These are phyloP conservation scores for Nigrospora oryzae DNA, from an alignment of 2,329 filamentous ascomycete species.

Conservation along the genomic window DNA sequence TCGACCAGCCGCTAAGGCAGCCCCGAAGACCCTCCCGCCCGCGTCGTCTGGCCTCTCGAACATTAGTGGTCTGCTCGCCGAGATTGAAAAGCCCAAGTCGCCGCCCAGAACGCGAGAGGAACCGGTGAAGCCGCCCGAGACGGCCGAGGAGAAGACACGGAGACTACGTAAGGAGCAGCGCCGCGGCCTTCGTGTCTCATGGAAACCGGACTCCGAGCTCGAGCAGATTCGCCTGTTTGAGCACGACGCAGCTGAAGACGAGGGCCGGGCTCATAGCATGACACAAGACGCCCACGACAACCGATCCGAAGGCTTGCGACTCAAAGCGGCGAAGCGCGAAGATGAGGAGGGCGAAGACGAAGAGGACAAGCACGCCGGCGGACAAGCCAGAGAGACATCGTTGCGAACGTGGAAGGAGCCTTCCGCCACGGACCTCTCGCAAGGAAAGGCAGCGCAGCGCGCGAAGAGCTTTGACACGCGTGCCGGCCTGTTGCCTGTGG, in stretches of 20 bases:
- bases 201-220: slow-evolving; percentile 59
- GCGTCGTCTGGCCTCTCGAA: slow-evolving; percentile 32
- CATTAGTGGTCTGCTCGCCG: slow-evolving; percentile 45
- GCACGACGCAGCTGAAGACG: slow-evolving; percentile 63
- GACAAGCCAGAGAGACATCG: slow-evolving; percentile 47
- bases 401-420: slow-evolving; percentile 46
- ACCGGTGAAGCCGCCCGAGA: slow-evolving; percentile 50
- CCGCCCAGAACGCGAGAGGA: slow-evolving; percentile 26
- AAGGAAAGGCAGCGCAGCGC: slow-evolving; percentile 34
- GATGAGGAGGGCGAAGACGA: slow-evolving; percentile 49
- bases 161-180: slow-evolving; percentile 66
- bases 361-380: slow-evolving; percentile 43
- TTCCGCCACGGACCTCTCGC: slow-evolving; percentile 34
- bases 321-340: slow-evolving; percentile 26
- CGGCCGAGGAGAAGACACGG: slow-evolving; percentile 56
- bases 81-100: slow-evolving; percentile 44
- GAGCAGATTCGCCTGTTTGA: slow-evolving; percentile 62
- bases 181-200: slow-evolving; percentile 61
- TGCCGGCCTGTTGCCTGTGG: slow-evolving; percentile 41
- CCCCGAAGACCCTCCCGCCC: slow-evolving; percentile 26
- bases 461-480: slow-evolving; percentile 43
- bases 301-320: slow-evolving; percentile 60
- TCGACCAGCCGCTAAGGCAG: slow-evolving; percentile 32
- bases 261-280: slow-evolving; percentile 59
- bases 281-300: slow-evolving; percentile 66